These are phyloP conservation scores for Myriosclerotinia duriaeana DNA, from an alignment of 2,329 filamentous ascomycete species.

Conservation along the genomic window DNA sequence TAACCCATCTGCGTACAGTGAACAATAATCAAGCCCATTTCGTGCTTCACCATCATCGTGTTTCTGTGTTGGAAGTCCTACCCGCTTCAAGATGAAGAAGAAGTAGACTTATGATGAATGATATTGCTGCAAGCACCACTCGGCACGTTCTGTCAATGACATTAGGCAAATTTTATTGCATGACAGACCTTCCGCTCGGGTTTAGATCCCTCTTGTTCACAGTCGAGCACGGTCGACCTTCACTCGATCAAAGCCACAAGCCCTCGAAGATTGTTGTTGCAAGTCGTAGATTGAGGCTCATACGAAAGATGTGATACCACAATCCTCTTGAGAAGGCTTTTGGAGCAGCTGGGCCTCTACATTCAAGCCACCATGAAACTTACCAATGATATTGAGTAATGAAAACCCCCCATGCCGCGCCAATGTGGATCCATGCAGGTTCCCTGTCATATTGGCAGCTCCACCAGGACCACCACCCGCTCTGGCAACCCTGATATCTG, in stretches of 20 bases:
- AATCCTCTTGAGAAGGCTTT: background rate
- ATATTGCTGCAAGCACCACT: background rate
- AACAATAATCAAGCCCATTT: background rate
- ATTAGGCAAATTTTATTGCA: background rate
- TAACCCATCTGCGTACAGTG: background rate
- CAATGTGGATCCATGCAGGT: conserved; percentile 16
- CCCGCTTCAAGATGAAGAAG: background rate
- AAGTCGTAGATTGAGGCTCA: conserved; percentile 10
- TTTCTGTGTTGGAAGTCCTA: background rate
- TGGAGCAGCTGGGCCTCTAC: background rate
- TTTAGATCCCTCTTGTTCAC: background rate
- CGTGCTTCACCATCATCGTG: background rate
- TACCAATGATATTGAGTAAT: background rate
- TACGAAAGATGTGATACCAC: background rate
- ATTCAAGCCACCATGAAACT: background rate
- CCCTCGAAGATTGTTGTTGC: conserved; percentile 8
- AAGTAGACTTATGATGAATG: background rate
- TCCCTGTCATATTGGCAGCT: background rate
- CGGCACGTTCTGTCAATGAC: background rate
- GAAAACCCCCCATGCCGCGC: conserved; percentile 7
- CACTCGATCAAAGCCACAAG: conserved; percentile 17
- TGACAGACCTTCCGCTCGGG: background rate
- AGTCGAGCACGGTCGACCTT: background rate
- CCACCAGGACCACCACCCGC: conserved; percentile 9
- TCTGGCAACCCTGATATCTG: background rate